Base-by-base conservation (phyloP, 208 protist species). In the Plasmodiophora brassicae region DNA sequence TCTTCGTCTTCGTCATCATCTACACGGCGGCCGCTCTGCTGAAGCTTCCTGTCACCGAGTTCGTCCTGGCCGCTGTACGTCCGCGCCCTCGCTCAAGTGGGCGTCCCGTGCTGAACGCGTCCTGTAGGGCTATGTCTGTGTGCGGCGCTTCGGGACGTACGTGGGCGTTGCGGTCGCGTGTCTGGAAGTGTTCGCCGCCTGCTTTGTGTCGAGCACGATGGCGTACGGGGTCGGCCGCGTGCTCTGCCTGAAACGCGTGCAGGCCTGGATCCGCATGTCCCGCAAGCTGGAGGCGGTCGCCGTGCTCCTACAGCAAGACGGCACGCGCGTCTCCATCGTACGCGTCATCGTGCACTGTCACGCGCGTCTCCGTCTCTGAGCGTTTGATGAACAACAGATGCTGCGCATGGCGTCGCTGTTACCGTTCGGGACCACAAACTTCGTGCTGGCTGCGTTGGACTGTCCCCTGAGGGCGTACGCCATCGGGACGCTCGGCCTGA, bases 401-500 rank as follows among this genome's bases (percentile, higher is more conserved):
- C 20, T 78, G 5, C 5, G 65, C 5, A 36, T 78, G n/a, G 65
- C 65, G 5, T 78, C 65, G n/a, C 5, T 78, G n/a, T 8, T 78
- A 32, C 65, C 65, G n/a, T 78, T 78, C n/a, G 65, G 65, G 14
- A 78, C 65, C 5, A 32, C 65, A n/a, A 78, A 78, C n/a, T 78
- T 44, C n/a, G 14, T 78, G 10, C 65, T 78, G 5, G 65, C 65
- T 5, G 65, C 65, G 5, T 44, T 78, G 65, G n/a, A 78, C 65
- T 5, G 5, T 38, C 5, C 14, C 32, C 41, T 78, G 10, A 5
- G 41, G n/a, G n/a, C 32, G 10, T 78, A 78, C n/a, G n/a, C n/a
- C 5, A n/a, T 78, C 10, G 65, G 65, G 14, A 44, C 65, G 20
- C 32, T 78, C n/a, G 65, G 65, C 20, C n/a, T 78, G n/a, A n/a